Conservation (phyloP, 257 asterid genomes). For the Eucommia ulmoides region DNA sequence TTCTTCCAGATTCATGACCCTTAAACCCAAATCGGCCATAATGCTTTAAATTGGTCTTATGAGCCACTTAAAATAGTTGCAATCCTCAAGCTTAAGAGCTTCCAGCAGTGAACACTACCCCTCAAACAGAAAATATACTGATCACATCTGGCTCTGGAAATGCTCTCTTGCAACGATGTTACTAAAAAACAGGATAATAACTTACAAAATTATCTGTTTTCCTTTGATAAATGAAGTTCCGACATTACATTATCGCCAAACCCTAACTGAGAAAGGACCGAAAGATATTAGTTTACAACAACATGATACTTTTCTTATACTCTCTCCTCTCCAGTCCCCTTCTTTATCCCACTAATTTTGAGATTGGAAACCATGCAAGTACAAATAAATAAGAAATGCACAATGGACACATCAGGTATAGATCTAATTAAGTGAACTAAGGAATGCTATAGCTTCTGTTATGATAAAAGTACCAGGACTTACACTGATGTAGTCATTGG, state of each 20-base stretch:
- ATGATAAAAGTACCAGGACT: slow-evolving; percentile 13
- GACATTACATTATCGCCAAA: no score
- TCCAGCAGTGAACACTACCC: no score
- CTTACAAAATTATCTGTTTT: no score
- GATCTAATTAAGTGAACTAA: not conserved
- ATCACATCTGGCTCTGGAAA: no score
- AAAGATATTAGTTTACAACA: no score
- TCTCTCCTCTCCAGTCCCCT: no score
- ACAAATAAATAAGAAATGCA: not conserved
- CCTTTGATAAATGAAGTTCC: no score
- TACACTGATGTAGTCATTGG: slow-evolving; percentile 73
- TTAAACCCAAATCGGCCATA: not conserved
- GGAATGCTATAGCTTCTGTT: not conserved
- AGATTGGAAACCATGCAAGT: not conserved
- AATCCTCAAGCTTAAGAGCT: not conserved
- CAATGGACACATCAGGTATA: not conserved
- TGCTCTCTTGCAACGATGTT: no score
- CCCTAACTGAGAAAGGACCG: no score
- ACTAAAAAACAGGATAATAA: no score
- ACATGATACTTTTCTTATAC: not conserved
- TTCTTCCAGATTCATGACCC: not conserved
- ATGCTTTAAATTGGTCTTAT: not conserved
- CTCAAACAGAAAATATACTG: no score
- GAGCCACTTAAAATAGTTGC: not conserved
- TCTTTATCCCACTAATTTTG: no score